Base-by-base conservation (phyloP, 306 rosid species). In the Malus orientalis region DNA sequence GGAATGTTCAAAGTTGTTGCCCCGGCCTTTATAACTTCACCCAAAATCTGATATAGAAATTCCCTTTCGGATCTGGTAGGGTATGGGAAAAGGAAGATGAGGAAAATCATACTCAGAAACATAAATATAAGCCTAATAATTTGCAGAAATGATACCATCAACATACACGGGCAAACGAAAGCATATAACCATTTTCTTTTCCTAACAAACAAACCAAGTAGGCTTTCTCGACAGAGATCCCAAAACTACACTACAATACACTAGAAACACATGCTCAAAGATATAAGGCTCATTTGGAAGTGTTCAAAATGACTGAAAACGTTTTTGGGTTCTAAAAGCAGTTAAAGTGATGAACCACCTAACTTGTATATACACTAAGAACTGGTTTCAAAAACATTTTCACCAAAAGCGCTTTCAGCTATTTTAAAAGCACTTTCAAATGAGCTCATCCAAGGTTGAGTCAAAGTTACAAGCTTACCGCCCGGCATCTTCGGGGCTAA, bases 401-500 rank as follows among this genome's bases (percentile, higher is more conserved):
- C 42, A 38, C 42, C 10, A 7, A 0, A 38, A 7, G 2, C 42
- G 40, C 2, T 38, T 7, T 38, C 9, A 7, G 2, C 2, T 38
- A 7, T 38, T 38, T 7, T 38, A 7, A 38, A 38, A 38, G 2
- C 42, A 38, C 42, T 7, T 38, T 38, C 42, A 38, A 38, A 38
- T 6, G 42, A 38, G 42, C 42, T 38, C 9, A 38, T 38, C 42
- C 42, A 38, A 38, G 55, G 55, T 49, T 1, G 20, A 16, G 23
- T 10, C 14, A 45, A 25, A 70, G 22, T 33, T 57, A 59, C 74
- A 76, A 30, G 23, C 75, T n/a, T 14, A 91, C 98, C 97, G 92
- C 14, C 99, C 97, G 33, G 99, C 99, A 82, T 95, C 99, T 87
- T 95, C 99, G 1, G 99, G 96, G 78, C 98, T 92, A 82, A 95